These are phyloP conservation scores for Prinsepia uniflora DNA, from an alignment of 306 rosid genomes.

Conservation along the genomic window DNA sequence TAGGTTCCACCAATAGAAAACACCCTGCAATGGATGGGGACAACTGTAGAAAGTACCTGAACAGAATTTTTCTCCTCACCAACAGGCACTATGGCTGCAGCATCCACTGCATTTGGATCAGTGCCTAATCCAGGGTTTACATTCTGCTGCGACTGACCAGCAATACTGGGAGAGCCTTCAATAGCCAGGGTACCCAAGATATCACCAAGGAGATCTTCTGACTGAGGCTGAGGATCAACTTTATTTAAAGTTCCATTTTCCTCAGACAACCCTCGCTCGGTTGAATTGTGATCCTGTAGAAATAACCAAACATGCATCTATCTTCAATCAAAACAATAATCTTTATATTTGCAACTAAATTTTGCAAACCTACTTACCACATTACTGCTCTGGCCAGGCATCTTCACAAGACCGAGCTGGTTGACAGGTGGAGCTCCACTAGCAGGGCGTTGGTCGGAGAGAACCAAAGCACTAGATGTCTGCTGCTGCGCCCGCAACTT, in stretches of 20 bases:
- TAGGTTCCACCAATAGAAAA: not conserved
- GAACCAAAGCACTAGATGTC: conserved; percentile 88
- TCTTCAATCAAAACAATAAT: conserved; percentile 13
- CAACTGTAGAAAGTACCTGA: conserved; percentile 49
- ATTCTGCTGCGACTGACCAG: conserved; percentile 40
- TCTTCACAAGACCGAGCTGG: conserved; percentile 76
- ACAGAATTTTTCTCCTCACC: conserved; percentile 73
- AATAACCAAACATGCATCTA: conserved; percentile 17
- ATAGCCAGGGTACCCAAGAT: conserved; percentile 92
- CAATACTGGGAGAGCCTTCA: conserved; percentile 77
- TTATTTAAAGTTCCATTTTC: conserved; percentile 66
- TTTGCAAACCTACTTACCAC: conserved; percentile 44
- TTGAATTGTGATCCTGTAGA: conserved; percentile 60
- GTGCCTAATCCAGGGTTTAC: conserved; percentile 49
- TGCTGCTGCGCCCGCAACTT: conserved; percentile 85
- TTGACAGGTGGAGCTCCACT: conserved; percentile 56
- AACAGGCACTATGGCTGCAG: conserved; percentile 83
- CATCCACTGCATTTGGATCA: conserved; percentile 45
- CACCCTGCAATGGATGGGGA: not conserved
- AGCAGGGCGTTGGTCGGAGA: conserved; percentile 66
- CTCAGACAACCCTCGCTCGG: conserved; percentile 44
- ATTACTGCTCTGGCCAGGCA: conserved; percentile 58
- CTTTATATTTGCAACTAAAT: not conserved
- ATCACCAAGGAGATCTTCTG: conserved; percentile 74
- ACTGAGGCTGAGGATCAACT: conserved; percentile 54